Base-by-base conservation (phyloP, 2,329 filamentous ascomycete genomes). In the Thermochaetoides dissita region DNA sequence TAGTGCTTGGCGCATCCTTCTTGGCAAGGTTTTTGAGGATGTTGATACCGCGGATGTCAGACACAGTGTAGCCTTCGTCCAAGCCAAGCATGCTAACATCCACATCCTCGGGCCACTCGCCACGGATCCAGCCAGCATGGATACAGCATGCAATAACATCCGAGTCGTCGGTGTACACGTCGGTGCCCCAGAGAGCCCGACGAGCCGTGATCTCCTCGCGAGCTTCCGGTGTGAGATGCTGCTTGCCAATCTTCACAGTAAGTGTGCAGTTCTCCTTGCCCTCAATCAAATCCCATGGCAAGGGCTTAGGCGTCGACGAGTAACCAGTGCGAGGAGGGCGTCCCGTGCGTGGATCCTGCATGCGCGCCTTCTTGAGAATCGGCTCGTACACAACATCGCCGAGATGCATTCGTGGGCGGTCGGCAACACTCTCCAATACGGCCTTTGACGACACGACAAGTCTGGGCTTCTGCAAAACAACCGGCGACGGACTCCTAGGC, bases 101-200 rank as follows among this genome's bases (percentile, higher is more conserved):
- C 1, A 91, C 74, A 32, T 85, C 81, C 6, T 87, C 78, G 5
- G 77, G 69, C 82, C 88, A 94, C 53, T 88, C 85, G 31, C 89
- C 89, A 35, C 81, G 79, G 51, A 98, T 82, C 79, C 87, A 96
- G 3, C 91, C 91, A 2, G 80, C 79, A 59, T 98, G 91, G 37
- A 98, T 89, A 46, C 88, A 89, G 2, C 89, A 88, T 0, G 87
- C 89, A 24, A 98, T 73, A 1, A 91, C 78, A 56, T 98, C 91
- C 0, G 87, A 94, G 60, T 98, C 91, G 53, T 98, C 91, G 0
- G 87, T 94, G 57, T 96, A 96, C 6, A 98, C 74, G 33, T 93
- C 88, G 0, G 86, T 91, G 1, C 91, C 91, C 88, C 89, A 98
- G 0, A 98, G 60, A 7, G 84, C 84, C 12, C 82, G 74, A 31